Evolutionary conservation across 129 eudicot genomes (phyloP).

Genomic region (Centaurea solstitialis): DNA sequence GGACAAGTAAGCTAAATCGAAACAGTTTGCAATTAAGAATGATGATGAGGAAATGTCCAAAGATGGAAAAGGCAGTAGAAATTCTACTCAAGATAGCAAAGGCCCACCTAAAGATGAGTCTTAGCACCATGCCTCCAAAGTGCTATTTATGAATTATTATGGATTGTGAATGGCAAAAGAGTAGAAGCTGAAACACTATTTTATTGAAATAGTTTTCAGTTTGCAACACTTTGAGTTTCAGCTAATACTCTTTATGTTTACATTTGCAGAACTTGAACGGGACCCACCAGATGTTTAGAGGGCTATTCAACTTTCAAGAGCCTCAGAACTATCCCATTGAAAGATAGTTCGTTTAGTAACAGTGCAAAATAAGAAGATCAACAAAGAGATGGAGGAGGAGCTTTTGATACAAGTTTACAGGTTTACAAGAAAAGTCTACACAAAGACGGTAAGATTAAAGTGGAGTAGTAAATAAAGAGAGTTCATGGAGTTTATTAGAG

Average conservation of each 20-base stretch:
- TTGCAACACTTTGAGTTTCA: conserved; percentile 18
- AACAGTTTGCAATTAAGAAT: background rate
- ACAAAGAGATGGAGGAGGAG: conserved; percentile 4
- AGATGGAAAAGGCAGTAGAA: background rate
- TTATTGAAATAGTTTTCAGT: conserved; percentile 18
- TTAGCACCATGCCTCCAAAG: background rate
- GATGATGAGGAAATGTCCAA: background rate
- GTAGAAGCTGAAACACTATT: conserved; percentile 22
- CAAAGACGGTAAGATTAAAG: conserved; percentile 28
- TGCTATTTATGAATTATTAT: background rate
- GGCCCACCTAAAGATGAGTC: background rate
- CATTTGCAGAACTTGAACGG: conserved; percentile 46
- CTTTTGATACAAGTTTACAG: conserved; percentile 16
- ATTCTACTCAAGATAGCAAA: background rate
- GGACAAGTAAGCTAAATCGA: conserved; percentile 10
- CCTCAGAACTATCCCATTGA: conserved; percentile 38
- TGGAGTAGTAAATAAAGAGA: background rate
- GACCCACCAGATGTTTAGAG: conserved; percentile 12
- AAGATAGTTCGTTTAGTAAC: conserved; percentile 54
- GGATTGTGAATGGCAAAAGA: conserved; percentile 16
- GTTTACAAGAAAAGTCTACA: background rate
- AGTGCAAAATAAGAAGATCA: conserved; percentile 2
- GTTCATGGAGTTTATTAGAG: background rate
- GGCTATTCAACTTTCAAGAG: conserved; percentile 16
- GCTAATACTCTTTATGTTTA: conserved; percentile 44